Evolutionary conservation across 306 rosid species (phyloP).

Genomic region (Cercis canadensis): DNA sequence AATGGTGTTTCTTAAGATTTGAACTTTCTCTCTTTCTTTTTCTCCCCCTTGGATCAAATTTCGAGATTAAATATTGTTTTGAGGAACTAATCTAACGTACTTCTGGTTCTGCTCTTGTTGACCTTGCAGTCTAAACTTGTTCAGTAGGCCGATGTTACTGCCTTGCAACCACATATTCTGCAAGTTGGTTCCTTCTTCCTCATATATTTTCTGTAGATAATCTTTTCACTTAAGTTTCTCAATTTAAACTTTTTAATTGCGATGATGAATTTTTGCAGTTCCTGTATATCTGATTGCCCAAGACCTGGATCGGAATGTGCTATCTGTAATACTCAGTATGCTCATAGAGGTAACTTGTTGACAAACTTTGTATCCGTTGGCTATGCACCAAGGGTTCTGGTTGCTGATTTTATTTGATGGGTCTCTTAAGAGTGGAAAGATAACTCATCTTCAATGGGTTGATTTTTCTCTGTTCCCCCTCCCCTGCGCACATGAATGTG

Average conservation of each 20-base stretch:
- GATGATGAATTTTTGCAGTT: conserved; percentile 44
- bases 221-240: neutral
- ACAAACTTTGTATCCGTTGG: neutral
- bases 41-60: too few species aligned
- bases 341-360: conserved; percentile 48
- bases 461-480: neutral
- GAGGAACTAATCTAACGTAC: neutral
- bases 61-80: neutral
- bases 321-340: conserved; percentile 58
- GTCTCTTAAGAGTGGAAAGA: neutral
- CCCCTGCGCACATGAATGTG: neutral
- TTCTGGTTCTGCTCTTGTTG: conserved; percentile 28
- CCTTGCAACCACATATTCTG: conserved; percentile 92
- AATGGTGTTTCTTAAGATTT: too few species aligned
- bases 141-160: conserved; percentile 65
- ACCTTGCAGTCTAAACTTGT: conserved; percentile 64
- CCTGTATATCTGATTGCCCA: conserved; percentile 52
- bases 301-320: conserved; percentile 57
- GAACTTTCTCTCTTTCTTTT: too few species aligned
- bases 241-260: neutral
- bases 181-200: conserved; percentile 54
- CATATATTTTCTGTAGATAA: neutral
- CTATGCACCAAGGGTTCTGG: too few species aligned
- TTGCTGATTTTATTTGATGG: neutral
- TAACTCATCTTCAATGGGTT: neutral